Evolutionary conservation across 768 basidiomycete genomes (phyloP).

Genomic region (Paxillus involutus): DNA sequence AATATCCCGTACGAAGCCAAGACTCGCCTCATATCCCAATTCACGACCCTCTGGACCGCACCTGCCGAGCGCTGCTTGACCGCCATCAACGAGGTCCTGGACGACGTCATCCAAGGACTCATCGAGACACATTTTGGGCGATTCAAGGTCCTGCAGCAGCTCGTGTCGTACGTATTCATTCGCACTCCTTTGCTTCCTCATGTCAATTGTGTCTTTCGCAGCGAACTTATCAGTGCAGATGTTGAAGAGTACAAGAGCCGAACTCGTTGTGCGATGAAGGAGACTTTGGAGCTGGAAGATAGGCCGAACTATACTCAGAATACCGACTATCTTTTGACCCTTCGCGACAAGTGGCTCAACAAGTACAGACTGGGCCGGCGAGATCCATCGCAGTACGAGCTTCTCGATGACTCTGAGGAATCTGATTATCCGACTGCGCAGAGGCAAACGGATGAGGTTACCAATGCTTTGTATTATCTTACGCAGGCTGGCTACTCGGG

Average conservation of each 20-base stretch:
- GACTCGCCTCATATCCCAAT: constrained; percentile 33
- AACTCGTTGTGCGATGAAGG: constrained; percentile 27
- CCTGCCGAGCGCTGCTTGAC: constrained; percentile 38
- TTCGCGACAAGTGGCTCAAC: constrained; percentile 25
- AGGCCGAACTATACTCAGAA: constrained; percentile 41
- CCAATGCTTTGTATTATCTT: constrained; percentile 25
- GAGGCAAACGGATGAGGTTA: no score
- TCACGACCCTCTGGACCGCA: constrained; percentile 35
- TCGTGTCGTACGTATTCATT: constrained; percentile 34
- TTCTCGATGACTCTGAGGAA: not conserved
- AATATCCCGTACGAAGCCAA: constrained; percentile 43
- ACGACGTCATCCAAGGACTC: constrained; percentile 26
- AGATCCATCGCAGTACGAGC: not conserved
- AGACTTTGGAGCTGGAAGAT: constrained; percentile 39
- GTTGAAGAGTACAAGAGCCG: constrained; percentile 27
- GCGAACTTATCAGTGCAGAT: constrained; percentile 26
- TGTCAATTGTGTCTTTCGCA: constrained; percentile 10
- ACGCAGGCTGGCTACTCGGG: constrained; percentile 29
- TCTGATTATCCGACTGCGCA: no score
- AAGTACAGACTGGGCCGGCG: constrained; percentile 21
- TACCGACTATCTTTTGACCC: constrained; percentile 15
- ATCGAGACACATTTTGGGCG: constrained; percentile 39
- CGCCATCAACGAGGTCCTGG: constrained; percentile 30
- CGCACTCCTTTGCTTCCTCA: not conserved
- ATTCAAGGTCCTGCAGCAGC: constrained; percentile 34